A percentile compares a stretch with the other conserved stretches of the same genome.
phyloP scores from a whole-genome alignment of 345 rosid genomes.

The Punica granatum region DNA sequence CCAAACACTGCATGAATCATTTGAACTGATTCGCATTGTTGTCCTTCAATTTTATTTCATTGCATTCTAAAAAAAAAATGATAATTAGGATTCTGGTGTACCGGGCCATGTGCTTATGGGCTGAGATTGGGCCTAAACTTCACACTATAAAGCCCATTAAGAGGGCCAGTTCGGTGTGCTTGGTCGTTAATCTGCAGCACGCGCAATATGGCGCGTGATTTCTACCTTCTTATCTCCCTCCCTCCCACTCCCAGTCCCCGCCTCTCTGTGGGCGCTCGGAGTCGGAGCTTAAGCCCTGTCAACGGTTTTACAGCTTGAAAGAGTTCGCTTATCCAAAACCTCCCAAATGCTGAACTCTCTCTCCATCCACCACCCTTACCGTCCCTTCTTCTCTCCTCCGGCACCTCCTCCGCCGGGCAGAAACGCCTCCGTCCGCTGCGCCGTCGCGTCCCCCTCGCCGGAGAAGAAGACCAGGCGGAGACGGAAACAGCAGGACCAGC shows the following conservation, averaged over 20 bases:
- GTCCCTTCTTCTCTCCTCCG: not conserved
- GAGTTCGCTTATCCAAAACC: slow-evolving; percentile 10
- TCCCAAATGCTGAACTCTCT: slow-evolving; percentile 10
- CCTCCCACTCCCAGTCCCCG: not conserved
- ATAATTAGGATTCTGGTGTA: too few relatives aligned
- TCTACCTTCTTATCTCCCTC: not conserved
- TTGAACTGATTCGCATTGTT: too few relatives aligned
- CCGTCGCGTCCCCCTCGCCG: slow-evolving; percentile 20
- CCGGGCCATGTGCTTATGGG: too few relatives aligned
- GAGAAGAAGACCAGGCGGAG: slow-evolving; percentile 25
- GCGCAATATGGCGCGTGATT: too few relatives aligned
- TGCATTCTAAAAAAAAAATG: too few relatives aligned
- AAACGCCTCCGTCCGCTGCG: slow-evolving; percentile 11
- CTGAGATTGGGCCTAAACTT: too few relatives aligned
- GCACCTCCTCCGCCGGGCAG: slow-evolving; percentile 13
- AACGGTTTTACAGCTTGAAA: not conserved
- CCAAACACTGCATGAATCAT: too few relatives aligned
- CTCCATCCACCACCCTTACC: slow-evolving; percentile 16
- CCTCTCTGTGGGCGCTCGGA: not conserved
- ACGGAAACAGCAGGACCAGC: slow-evolving; percentile 17
- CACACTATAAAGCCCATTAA: not conserved
- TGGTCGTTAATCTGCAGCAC: too few relatives aligned
- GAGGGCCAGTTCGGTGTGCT: too few relatives aligned
- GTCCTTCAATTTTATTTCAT: too few relatives aligned
- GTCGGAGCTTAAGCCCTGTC: slow-evolving; percentile 2